Percentiles rank a stretch among this genome's conserved stretches.
Evolutionary conservation across 1,284 basidiomycete species (phyloP).

Genomic region (Athelia psychrophila): DNA sequence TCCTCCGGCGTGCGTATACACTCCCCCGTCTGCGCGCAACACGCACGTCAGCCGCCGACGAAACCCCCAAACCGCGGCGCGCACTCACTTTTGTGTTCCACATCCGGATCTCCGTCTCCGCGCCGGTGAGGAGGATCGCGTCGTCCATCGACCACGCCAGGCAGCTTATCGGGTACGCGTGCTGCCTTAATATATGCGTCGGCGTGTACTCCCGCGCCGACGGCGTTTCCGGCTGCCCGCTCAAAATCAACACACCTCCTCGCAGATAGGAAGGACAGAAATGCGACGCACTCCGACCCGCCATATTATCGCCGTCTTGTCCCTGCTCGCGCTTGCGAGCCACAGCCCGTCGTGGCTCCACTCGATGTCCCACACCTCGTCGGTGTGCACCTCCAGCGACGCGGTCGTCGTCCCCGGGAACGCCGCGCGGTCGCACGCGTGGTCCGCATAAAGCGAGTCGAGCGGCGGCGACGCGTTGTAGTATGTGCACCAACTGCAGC

Average conservation of each 20-base stretch:
- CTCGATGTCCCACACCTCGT: constrained; percentile 94
- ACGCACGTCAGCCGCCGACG: too few relatives aligned
- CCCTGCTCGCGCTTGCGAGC: constrained; percentile 87
- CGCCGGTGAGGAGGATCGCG: constrained; percentile 74
- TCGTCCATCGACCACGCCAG: constrained; percentile 92
- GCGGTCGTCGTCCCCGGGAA: constrained; percentile 88
- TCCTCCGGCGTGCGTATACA: too few relatives aligned
- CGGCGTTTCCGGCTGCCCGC: constrained; percentile 23
- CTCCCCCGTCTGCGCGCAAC: too few relatives aligned
- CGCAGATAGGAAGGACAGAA: background rate
- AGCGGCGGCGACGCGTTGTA: constrained; percentile 62
- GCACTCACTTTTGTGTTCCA: constrained; percentile 78
- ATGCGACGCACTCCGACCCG: constrained; percentile 61
- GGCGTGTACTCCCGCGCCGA: constrained; percentile 57
- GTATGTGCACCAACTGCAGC: constrained; percentile 74
- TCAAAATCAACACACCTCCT: too few relatives aligned
- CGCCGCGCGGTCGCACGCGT: constrained; percentile 73
- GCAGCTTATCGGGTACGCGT: constrained; percentile 74
- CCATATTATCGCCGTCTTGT: constrained; percentile 90
- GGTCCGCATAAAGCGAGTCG: constrained; percentile 80
- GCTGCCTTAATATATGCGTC: constrained; percentile 66
- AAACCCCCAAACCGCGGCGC: too few relatives aligned
- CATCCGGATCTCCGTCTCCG: constrained; percentile 78
- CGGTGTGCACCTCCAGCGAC: constrained; percentile 81
- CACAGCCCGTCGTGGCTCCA: constrained; percentile 90